phyloP scores from a whole-genome alignment of 2,329 filamentous ascomycete species.

The Colletotrichum sp. region DNA sequence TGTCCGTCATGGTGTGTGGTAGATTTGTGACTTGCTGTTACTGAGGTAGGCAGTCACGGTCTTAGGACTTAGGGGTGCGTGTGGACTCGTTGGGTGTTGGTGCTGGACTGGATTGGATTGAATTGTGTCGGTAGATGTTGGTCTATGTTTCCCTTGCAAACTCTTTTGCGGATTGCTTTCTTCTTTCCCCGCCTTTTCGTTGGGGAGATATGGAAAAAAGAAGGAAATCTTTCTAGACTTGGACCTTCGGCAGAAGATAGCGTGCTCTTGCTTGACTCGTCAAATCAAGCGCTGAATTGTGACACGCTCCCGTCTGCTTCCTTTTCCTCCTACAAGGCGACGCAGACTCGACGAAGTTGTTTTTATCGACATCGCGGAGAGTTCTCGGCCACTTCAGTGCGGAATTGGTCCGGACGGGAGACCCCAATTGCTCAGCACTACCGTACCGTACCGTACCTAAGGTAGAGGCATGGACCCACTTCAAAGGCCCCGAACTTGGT shows the following conservation, averaged over 20 bases:
- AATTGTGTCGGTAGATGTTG: not conserved
- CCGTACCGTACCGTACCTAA: not conserved
- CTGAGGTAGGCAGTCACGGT: not conserved
- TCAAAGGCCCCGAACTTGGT: not conserved
- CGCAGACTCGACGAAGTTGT: not conserved
- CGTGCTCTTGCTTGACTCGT: not conserved
- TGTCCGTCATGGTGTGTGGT: constrained; percentile 6
- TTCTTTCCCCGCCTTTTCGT: constrained; percentile 16
- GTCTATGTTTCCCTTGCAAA: not conserved
- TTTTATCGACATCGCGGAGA: constrained; percentile 3
- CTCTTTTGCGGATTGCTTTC: constrained; percentile 22
- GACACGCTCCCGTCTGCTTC: not conserved
- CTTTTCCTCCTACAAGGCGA: not conserved
- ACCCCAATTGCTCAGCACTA: not conserved
- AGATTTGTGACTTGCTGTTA: not conserved
- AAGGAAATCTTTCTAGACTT: not conserved
- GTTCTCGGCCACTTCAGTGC: constrained; percentile 13
- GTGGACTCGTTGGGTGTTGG: not conserved
- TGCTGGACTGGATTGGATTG: not conserved
- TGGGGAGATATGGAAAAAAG: not conserved
- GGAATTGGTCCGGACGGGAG: not conserved
- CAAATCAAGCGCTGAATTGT: not conserved
- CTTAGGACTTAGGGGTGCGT: not conserved
- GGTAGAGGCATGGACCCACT: not conserved
- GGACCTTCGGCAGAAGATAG: not conserved